phyloP scores from a whole-genome alignment of 1,139 yeast species.

The Scheffersomyces titani region DNA sequence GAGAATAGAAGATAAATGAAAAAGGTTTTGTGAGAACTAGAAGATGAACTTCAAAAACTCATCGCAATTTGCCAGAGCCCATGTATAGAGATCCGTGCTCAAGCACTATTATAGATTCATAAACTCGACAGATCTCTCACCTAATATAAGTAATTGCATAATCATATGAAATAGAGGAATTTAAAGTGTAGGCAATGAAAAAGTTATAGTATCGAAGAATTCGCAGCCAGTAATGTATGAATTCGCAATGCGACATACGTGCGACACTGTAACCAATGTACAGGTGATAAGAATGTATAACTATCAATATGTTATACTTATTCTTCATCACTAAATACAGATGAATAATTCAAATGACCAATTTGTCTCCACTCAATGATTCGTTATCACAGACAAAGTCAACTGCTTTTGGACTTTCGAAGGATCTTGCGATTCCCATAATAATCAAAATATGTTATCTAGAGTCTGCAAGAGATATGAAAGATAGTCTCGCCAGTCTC shows the following conservation, averaged over 20 bases:
- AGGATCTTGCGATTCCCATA: constrained; percentile 62
- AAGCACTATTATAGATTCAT: background rate
- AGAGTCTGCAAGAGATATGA: constrained; percentile 10
- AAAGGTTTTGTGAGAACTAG: background rate
- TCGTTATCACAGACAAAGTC: constrained; percentile 10
- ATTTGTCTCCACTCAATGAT: background rate
- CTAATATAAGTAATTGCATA: background rate
- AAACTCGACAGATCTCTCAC: background rate
- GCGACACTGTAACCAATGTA: background rate
- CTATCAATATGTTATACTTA: background rate
- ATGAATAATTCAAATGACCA: background rate
- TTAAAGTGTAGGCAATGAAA: background rate
- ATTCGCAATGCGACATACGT: background rate
- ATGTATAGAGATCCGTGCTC: background rate
- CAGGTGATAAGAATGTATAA: background rate
- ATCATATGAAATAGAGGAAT: background rate
- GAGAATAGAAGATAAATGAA: constrained; percentile 23
- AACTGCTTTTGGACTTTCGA: constrained; percentile 72
- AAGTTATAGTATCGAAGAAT: background rate
- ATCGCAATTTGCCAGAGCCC: background rate
- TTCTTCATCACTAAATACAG: background rate
- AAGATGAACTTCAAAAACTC: background rate
- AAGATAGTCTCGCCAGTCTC: constrained; percentile 13
- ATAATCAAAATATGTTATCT: constrained; percentile 27
- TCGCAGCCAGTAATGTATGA: background rate